phyloP scores from a whole-genome alignment of 177 flowering plant species.

The Telopea speciosissima region DNA sequence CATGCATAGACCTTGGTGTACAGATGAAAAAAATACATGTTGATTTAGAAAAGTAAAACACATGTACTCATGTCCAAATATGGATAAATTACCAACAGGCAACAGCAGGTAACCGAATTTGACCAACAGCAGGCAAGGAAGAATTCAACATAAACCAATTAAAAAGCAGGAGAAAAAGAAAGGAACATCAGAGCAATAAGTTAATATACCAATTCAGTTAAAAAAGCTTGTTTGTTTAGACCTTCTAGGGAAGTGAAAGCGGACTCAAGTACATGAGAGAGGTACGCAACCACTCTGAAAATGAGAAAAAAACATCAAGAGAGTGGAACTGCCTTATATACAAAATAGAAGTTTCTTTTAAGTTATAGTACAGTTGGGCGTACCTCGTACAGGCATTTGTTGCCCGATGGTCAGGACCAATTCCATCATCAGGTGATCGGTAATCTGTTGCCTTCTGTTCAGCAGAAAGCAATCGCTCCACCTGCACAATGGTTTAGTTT shows the following conservation, averaged over 20 bases:
- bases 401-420: slow-evolving; percentile 93
- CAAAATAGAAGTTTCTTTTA: no score
- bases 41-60: no score
- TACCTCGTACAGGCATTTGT: slow-evolving; percentile 98
- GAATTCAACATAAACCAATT: background rate
- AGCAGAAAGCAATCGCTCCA: slow-evolving; percentile 81
- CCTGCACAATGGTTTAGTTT: slow-evolving; percentile 39
- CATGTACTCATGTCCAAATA: no score
- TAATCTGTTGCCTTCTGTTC: slow-evolving; percentile 94
- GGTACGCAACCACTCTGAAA: slow-evolving; percentile 88
- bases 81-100: no score
- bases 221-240: slow-evolving; percentile 93
- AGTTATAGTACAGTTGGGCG: background rate
- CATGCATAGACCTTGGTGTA: background rate
- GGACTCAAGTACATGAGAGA: slow-evolving; percentile 92
- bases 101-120: no score
- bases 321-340: no score
- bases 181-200: background rate
- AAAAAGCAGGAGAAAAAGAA: background rate
- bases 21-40: background rate
- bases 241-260: slow-evolving; percentile 96
- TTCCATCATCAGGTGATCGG: slow-evolving; percentile 90
- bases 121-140: background rate
- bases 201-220: slow-evolving; percentile 79
- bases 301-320: slow-evolving; percentile 8